Evolutionary conservation across 2,329 filamentous ascomycete genomes (phyloP), one percentile per base, ranked within the genome.

Genomic region (Venturia effusa): DNA sequence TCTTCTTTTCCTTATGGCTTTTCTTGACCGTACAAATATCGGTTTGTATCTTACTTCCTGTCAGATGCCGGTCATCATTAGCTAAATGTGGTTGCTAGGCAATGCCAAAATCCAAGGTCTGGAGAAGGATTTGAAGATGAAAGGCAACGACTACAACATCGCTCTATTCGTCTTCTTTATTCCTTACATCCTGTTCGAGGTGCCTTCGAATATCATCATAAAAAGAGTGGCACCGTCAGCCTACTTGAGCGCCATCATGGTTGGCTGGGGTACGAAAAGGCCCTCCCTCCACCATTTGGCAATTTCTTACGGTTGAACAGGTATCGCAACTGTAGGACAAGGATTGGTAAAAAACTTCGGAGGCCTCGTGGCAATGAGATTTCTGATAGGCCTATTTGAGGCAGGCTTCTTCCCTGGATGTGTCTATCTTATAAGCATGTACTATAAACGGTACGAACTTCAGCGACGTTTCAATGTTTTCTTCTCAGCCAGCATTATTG

Each of bases 11-110:
- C 69, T 79, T 17, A 71, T 78, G 43, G 73, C 76, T 2, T 80
- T 80, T 63, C 69, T 80, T 10, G 78, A 80, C 66, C 73, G 78
- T n/a, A 75, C 71, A 22, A 75, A 76, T 62, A 71, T 75, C 57
- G 73, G 70, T 71, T 41, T 63, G 64, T 40, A 30, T 39, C 24
- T 13, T 22, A 2, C 45, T 34, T 34, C 30, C n/a, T n/a, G n/a
- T n/a, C 8, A 45, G 2, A 48, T n/a, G 2, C 15, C 10, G n/a
- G 13, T 27, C 8, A 54, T n/a, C 51, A 32, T 27, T 0, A 24
- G 32, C 65, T 43, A 66, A 13, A 4, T 48, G 11, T 27, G 34
- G 69, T 15, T 13, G 13, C 1, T 69, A 69, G 74, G 74, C 39
- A 77, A 77, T 71, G 75, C 75, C 19, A 73, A 71, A 40, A 76